These are phyloP conservation scores for Pseudocercospora macadamiae DNA, from an alignment of 2,329 filamentous ascomycete genomes.

Conservation along the genomic window DNA sequence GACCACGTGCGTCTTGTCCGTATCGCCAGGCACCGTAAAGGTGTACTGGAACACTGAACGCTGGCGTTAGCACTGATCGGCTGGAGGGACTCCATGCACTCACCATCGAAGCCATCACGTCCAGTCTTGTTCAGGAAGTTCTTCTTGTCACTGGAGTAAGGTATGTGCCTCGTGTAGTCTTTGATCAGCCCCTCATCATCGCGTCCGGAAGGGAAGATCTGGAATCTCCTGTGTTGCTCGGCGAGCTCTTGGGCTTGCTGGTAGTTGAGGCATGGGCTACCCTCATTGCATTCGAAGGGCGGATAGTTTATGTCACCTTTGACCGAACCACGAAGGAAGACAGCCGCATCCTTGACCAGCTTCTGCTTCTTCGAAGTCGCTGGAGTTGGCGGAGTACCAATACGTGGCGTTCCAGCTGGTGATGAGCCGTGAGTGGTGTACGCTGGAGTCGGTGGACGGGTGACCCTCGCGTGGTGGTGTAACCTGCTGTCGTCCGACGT, in stretches of 20 bases:
- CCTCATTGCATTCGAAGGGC: constrained; percentile 66
- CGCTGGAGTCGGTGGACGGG: constrained; percentile 33
- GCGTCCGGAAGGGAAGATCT: constrained; percentile 67
- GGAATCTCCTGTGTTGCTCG: constrained; percentile 63
- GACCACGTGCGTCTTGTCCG: constrained; percentile 59
- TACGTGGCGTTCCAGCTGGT: constrained; percentile 23
- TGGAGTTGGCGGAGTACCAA: constrained; percentile 28
- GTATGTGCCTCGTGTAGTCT: constrained; percentile 68
- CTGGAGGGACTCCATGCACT: constrained; percentile 25
- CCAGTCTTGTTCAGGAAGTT: constrained; percentile 84
- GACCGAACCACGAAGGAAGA: constrained; percentile 64
- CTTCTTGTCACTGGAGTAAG: constrained; percentile 94
- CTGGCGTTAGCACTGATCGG: constrained; percentile 4
- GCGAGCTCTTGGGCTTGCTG: constrained; percentile 51
- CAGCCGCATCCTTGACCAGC: constrained; percentile 65
- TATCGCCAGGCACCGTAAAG: constrained; percentile 71
- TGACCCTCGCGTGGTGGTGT: constrained; percentile 23
- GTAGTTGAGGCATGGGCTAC: constrained; percentile 39
- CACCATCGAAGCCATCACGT: constrained; percentile 86
- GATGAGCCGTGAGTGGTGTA: constrained; percentile 25
- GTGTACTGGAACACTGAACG: constrained; percentile 77
- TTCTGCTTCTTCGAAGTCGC: constrained; percentile 51
- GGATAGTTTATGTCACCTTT: constrained; percentile 72
- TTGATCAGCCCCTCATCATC: constrained; percentile 44
- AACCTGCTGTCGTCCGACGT: constrained; percentile 19